Percentiles rank a stretch among this genome's conserved stretches.
Evolutionary conservation across 257 asterid species (phyloP).

Genomic region (Agastache rugosa): DNA sequence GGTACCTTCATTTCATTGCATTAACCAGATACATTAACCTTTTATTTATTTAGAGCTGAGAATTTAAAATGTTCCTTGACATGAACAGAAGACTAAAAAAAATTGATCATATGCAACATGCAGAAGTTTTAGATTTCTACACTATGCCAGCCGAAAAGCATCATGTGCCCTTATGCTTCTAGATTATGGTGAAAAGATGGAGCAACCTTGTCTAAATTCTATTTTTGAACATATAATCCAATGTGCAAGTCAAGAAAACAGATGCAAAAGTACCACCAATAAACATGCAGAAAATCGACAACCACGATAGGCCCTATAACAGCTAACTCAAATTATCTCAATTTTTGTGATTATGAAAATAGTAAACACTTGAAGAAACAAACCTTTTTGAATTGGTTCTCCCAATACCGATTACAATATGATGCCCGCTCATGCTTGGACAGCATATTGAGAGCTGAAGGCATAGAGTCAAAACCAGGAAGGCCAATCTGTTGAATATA

Average conservation of each 20-base stretch:
- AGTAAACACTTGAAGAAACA: slow-evolving; percentile 35
- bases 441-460: slow-evolving; percentile 90
- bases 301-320: not conserved
- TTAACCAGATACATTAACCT: slow-evolving; percentile 4
- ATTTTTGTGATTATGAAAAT: slow-evolving; percentile 14
- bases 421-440: slow-evolving; percentile 98
- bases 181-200: slow-evolving; percentile 18
- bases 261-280: slow-evolving; percentile 16
- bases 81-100: not conserved
- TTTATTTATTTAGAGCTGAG: not conserved
- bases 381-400: slow-evolving; percentile 97
- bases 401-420: slow-evolving; percentile 97
- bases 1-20: slow-evolving; percentile 1
- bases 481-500: slow-evolving; percentile 85
- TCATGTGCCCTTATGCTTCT: not conserved
- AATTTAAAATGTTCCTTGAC: not conserved
- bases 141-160: slow-evolving; percentile 11
- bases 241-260: not conserved
- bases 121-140: slow-evolving; percentile 15
- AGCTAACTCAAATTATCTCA: slow-evolving; percentile 4
- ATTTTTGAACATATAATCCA: slow-evolving; percentile 3
- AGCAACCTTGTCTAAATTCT: not conserved
- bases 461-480: slow-evolving; percentile 99
- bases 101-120: slow-evolving; percentile 15
- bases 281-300: not conserved